Conservation (phyloP, 1,139 yeast species). For the Scheffersomyces insectosa region DNA sequence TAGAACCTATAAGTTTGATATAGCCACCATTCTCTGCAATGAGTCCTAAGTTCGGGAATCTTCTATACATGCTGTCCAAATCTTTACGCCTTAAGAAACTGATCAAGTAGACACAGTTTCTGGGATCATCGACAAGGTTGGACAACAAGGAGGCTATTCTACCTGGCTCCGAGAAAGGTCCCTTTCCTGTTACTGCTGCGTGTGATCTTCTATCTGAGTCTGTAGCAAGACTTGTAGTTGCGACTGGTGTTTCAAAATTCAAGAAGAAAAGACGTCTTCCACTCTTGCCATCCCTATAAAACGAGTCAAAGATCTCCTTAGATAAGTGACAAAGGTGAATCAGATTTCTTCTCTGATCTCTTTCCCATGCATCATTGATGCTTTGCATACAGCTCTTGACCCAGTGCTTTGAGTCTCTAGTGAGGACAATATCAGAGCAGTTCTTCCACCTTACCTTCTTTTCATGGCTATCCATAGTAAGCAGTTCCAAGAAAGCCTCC, state of each 20-base stretch:
- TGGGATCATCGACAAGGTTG: constrained; percentile 48
- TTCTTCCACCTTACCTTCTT: constrained; percentile 61
- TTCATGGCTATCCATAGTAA: constrained; percentile 64
- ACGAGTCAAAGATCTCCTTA: constrained; percentile 33
- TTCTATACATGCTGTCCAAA: constrained; percentile 66
- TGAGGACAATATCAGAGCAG: constrained; percentile 57
- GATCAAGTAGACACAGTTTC: constrained; percentile 69
- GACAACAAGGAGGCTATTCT: constrained; percentile 48
- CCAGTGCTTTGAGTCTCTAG: constrained; percentile 79
- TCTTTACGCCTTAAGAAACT: constrained; percentile 64
- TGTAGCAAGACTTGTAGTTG: constrained; percentile 20
- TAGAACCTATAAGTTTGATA: constrained; percentile 53
- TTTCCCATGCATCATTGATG: constrained; percentile 64
- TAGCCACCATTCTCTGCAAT: constrained; percentile 90
- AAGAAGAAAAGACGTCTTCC: constrained; percentile 55
- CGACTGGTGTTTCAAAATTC: constrained; percentile 49
- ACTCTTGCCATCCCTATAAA: constrained; percentile 27
- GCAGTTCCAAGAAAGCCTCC: constrained; percentile 57
- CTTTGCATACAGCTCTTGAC: constrained; percentile 56
- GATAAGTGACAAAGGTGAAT: constrained; percentile 28
- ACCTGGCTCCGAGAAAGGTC: constrained; percentile 44
- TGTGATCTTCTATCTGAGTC: constrained; percentile 11
- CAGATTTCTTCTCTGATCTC: constrained; percentile 39
- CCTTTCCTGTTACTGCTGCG: constrained; percentile 19
- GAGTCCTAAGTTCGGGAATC: constrained; percentile 71